A percentile compares a stretch with the other conserved stretches of the same genome.
These are phyloP conservation scores for Leccinum imitatum DNA, from an alignment of 768 basidiomycete genomes.

Conservation along the genomic window DNA sequence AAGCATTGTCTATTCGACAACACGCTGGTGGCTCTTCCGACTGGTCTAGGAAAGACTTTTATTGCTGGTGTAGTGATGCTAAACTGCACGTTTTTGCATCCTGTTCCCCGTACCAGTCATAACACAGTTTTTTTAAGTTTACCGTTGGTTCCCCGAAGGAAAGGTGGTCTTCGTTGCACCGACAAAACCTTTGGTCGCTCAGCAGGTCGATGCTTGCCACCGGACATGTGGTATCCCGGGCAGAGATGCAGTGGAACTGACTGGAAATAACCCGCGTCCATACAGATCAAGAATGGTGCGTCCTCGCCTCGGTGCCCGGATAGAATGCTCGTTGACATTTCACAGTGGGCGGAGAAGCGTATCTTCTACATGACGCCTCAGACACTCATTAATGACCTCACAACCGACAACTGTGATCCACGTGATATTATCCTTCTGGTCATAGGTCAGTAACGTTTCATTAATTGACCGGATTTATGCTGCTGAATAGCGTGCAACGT, in stretches of 20 bases:
- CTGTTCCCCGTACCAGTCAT: constrained; percentile 3
- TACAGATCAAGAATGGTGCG: constrained; percentile 62
- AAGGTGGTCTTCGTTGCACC: constrained; percentile 96
- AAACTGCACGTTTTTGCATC: constrained; percentile 60
- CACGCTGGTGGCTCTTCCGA: constrained; percentile 90
- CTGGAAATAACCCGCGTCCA: constrained; percentile 62
- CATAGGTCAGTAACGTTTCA: constrained; percentile 54
- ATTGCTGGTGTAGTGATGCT: constrained; percentile 97
- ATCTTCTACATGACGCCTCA: constrained; percentile 97
- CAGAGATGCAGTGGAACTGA: constrained; percentile 80
- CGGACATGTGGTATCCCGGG: constrained; percentile 91
- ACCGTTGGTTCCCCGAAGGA: constrained; percentile 90
- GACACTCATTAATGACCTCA: constrained; percentile 86
- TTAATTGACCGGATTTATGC: background rate
- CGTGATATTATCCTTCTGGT: constrained; percentile 84
- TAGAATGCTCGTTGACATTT: background rate
- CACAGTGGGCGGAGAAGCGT: constrained; percentile 76
- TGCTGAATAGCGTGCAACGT: constrained; percentile 7
- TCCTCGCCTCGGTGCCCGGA: constrained; percentile 3
- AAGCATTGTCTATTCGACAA: constrained; percentile 86
- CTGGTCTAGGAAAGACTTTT: constrained; percentile 97
- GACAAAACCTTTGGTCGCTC: constrained; percentile 93
- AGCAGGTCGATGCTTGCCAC: constrained; percentile 94
- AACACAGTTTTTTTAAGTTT: constrained; percentile 48
- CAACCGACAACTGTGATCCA: constrained; percentile 69